These are phyloP conservation scores for Scytalidium sp. DNA, from an alignment of 2,329 filamentous ascomycete genomes.

Conservation along the genomic window DNA sequence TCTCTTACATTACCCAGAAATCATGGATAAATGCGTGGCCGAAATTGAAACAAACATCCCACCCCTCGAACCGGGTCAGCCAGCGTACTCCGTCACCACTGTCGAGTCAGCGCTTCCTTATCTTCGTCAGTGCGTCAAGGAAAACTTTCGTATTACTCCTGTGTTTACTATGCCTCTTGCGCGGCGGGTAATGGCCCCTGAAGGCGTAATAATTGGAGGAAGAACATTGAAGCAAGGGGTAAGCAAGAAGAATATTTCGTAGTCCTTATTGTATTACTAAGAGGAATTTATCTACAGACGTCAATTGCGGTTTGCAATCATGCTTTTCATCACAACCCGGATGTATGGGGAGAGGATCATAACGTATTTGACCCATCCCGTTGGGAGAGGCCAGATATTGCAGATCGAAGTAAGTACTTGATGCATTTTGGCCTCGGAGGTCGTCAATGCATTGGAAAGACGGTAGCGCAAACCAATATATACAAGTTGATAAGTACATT, in stretches of 20 bases:
- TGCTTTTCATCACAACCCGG: constrained; percentile 30
- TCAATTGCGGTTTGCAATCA: constrained; percentile 31
- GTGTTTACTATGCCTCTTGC: constrained; percentile 32
- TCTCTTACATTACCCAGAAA: constrained; percentile 26
- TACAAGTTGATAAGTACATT: constrained; percentile 30
- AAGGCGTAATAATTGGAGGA: constrained; percentile 23
- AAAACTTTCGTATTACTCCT: constrained; percentile 32
- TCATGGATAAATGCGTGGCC: constrained; percentile 16
- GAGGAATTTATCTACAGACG: constrained; percentile 17
- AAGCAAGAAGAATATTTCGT: constrained; percentile 14
- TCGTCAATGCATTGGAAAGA: constrained; percentile 33
- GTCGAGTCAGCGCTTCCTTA: constrained; percentile 25
- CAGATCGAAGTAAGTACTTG: constrained; percentile 18
- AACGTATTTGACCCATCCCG: constrained; percentile 26
- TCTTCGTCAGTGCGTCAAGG: constrained; percentile 25
- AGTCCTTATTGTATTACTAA: neutral
- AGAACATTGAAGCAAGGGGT: constrained; percentile 24
- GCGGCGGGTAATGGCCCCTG: constrained; percentile 21
- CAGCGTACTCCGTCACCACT: constrained; percentile 20
- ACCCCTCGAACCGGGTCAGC: constrained; percentile 2
- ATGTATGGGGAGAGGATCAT: constrained; percentile 29
- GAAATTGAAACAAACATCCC: constrained; percentile 17
- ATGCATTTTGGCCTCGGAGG: constrained; percentile 33
- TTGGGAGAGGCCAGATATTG: constrained; percentile 21
- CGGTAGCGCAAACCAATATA: constrained; percentile 31